These are phyloP conservation scores for Microthlaspi erraticum DNA, from an alignment of 345 rosid genomes.

Conservation along the genomic window DNA sequence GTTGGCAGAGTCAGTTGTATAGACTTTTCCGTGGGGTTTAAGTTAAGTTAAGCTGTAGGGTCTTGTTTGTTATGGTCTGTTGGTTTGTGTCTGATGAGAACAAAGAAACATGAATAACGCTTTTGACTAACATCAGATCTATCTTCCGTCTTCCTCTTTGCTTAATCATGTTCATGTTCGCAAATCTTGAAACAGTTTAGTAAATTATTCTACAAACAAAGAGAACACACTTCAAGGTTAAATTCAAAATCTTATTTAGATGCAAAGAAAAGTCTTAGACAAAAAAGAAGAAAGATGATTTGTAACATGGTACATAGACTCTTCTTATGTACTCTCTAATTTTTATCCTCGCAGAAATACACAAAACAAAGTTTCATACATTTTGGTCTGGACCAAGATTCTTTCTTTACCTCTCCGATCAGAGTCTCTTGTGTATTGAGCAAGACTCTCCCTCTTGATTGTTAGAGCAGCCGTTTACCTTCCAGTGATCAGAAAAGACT, in stretches of 20 bases:
- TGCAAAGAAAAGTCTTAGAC: not conserved
- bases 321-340: conserved; percentile 39
- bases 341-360: conserved; percentile 9
- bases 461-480: conserved; percentile 3
- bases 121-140: conserved; percentile 29
- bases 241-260: not conserved
- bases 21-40: conserved; percentile 43
- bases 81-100: conserved; percentile 35
- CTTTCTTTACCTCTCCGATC: conserved; percentile 26
- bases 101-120: conserved; percentile 30
- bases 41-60: conserved; percentile 35
- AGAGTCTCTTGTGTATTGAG: conserved; percentile 13
- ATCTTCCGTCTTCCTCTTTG: not conserved
- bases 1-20: conserved; percentile 45
- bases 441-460: conserved; percentile 17
- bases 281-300: conserved; percentile 7
- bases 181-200: not conserved
- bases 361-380: conserved; percentile 20
- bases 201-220: not conserved
- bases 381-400: conserved; percentile 19
- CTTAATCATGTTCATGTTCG: conserved; percentile 9
- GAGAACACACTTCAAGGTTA: not conserved
- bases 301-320: not conserved
- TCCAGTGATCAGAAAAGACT: conserved; percentile 7
- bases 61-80: conserved; percentile 31